phyloP scores from a whole-genome alignment of 176 grass and related monocot genomes.

The sorghum (Sorghum bicolor) region Sorghum_bicolor_NCBIv3 NC_012875.2:45080501-45081000 shows the following conservation, averaged over 20 bases:
- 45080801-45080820: slow-evolving; percentile 10
- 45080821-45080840: slow-evolving; percentile 59
- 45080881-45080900: slow-evolving; percentile 53
- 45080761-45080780: not conserved
- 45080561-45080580: slow-evolving; percentile 61
- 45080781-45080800: not conserved
- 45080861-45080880: slow-evolving; percentile 73
- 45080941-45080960: not conserved
- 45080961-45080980: not conserved
- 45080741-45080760: not conserved
- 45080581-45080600: slow-evolving; percentile 74
- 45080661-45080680: slow-evolving; percentile 33
- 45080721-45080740: not conserved
- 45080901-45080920: not conserved
- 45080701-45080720: not conserved
- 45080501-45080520: not conserved
- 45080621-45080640: slow-evolving; percentile 13
- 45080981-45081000: too few relatives aligned
- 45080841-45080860: slow-evolving; percentile 73
- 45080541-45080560: slow-evolving; percentile 73
- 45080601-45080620: slow-evolving; percentile 2
- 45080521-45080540: slow-evolving; percentile 67
- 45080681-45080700: slow-evolving; percentile 20
- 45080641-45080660: not conserved
- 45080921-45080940: not conserved